phyloP scores from a whole-genome alignment of 164 flowering plant genomes.

The Pachysandra terminalis region DNA sequence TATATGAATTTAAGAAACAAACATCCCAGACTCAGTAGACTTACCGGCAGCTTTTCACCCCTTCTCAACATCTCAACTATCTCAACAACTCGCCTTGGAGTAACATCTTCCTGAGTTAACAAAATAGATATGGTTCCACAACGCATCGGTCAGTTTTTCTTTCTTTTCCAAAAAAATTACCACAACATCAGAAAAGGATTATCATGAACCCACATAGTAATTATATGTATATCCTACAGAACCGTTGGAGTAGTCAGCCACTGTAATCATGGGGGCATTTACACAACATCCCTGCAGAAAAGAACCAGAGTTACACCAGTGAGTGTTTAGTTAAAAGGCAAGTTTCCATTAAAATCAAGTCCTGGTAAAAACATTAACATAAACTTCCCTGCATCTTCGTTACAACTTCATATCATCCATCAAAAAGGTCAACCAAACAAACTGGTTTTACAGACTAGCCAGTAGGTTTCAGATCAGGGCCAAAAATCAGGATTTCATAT shows the following conservation, averaged over 20 bases:
- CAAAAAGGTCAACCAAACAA: neutral
- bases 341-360: neutral
- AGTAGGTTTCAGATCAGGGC: too few species aligned
- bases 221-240: slow-evolving; percentile 97
- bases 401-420: too few species aligned
- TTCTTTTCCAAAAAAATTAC: too few species aligned
- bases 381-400: too few species aligned
- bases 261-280: slow-evolving; percentile 99
- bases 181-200: neutral
- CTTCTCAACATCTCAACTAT: slow-evolving; percentile 81
- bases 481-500: neutral
- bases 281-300: slow-evolving; percentile 87
- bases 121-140: neutral
- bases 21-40: slow-evolving; percentile 9
- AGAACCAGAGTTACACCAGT: neutral
- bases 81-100: slow-evolving; percentile 88
- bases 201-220: slow-evolving; percentile 59
- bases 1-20: neutral
- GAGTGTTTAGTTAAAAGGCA: neutral
- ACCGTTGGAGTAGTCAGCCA: slow-evolving; percentile 95
- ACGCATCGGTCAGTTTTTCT: too few species aligned
- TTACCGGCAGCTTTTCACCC: slow-evolving; percentile 93
- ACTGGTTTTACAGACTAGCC: neutral
- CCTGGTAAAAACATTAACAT: too few species aligned
- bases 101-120: slow-evolving; percentile 81